Evolutionary conservation across 345 rosid species (phyloP).

Genomic region (Carallia brachiata): DNA sequence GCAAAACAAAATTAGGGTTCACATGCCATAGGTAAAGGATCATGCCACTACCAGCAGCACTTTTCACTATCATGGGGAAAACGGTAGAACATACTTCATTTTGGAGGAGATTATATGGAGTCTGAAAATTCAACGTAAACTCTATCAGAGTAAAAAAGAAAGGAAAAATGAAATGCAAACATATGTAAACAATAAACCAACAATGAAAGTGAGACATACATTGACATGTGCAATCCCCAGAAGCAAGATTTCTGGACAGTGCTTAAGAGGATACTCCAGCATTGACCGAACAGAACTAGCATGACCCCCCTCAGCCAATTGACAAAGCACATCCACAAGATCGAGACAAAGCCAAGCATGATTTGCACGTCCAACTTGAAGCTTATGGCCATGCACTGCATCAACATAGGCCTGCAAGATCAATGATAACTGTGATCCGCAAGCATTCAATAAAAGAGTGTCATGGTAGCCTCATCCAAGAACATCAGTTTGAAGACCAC

Average conservation of each 20-base stretch:
- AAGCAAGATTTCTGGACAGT: slow-evolving; percentile 84
- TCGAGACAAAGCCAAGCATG: slow-evolving; percentile 90
- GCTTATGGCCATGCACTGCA: slow-evolving; percentile 59
- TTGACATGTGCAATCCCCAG: slow-evolving; percentile 79
- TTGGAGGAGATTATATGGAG: slow-evolving; percentile 77
- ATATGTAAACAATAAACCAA: neutral
- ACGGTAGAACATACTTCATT: slow-evolving; percentile 60
- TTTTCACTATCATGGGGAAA: slow-evolving; percentile 60
- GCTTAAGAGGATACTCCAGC: slow-evolving; percentile 75
- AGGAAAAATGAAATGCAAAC: no score
- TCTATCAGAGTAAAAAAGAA: slow-evolving; percentile 8
- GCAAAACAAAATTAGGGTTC: slow-evolving; percentile 62
- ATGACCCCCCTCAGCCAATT: slow-evolving; percentile 88
- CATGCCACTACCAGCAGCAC: slow-evolving; percentile 46
- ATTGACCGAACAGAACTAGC: slow-evolving; percentile 54
- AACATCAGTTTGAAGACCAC: no score
- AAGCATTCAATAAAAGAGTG: no score
- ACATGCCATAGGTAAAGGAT: slow-evolving; percentile 75
- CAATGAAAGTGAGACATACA: slow-evolving; percentile 37
- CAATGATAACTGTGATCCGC: slow-evolving; percentile 6
- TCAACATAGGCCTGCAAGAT: slow-evolving; percentile 63
- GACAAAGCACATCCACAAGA: slow-evolving; percentile 78
- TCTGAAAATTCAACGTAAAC: slow-evolving; percentile 46
- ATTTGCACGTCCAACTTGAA: slow-evolving; percentile 67
- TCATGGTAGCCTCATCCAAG: no score